These are phyloP conservation scores for Porodaedalea pini DNA, from an alignment of 1,284 basidiomycete genomes.

Conservation along the genomic window DNA sequence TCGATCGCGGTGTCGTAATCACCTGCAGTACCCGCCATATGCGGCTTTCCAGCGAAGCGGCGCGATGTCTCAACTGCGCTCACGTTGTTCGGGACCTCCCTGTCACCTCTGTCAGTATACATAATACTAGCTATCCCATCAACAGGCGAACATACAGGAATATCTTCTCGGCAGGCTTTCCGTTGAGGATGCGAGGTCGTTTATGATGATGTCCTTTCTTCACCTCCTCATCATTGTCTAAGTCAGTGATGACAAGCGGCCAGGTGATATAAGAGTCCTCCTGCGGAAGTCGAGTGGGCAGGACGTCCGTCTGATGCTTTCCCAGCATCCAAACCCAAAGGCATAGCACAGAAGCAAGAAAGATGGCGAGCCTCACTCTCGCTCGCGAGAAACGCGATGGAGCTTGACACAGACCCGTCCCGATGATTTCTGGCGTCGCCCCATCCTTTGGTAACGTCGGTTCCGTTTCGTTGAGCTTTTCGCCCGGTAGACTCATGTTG, in stretches of 20 bases:
- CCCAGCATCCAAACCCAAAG: conserved; percentile 11
- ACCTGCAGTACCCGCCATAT: conserved; percentile 64
- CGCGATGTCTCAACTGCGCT: conserved; percentile 41
- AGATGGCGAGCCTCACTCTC: conserved; percentile 1
- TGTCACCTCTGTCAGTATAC: not conserved
- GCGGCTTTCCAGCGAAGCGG: conserved; percentile 62
- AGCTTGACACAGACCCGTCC: not conserved
- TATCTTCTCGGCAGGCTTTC: conserved; percentile 18
- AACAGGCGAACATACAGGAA: conserved; percentile 14
- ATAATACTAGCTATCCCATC: not conserved
- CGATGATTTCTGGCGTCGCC: not conserved
- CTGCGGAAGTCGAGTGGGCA: conserved; percentile 5
- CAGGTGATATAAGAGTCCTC: conserved; percentile 13
- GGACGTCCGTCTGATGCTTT: not conserved
- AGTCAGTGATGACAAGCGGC: conserved; percentile 5
- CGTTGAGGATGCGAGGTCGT: conserved; percentile 16
- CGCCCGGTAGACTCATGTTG: conserved; percentile 3
- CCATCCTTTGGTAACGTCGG: not conserved
- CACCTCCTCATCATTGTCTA: not conserved
- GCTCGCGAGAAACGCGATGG: not conserved
- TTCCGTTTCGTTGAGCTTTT: conserved; percentile 1
- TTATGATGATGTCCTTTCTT: not conserved
- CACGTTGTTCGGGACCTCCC: conserved; percentile 19
- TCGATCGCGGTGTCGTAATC: conserved; percentile 64
- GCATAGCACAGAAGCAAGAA: conserved; percentile 3